Evolutionary conservation across 73 alveolate genomes (phyloP).

Genomic region (Symbiodinium pilosum): DNA sequence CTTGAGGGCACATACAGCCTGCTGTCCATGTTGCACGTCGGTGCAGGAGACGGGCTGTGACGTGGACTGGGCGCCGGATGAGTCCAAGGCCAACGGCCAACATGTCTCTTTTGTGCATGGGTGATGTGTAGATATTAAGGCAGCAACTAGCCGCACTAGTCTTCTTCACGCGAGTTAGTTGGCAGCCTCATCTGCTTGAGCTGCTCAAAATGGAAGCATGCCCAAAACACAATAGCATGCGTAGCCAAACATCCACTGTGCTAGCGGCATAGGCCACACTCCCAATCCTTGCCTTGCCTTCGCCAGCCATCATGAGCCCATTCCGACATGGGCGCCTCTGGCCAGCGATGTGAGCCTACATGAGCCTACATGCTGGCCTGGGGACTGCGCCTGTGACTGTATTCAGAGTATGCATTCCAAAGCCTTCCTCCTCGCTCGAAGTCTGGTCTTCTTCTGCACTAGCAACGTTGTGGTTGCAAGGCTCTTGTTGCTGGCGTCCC

Average conservation of each 20-base stretch:
- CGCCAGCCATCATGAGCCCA: slow-evolving; percentile 21
- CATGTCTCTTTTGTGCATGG: too few species aligned
- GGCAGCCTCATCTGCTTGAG: too few species aligned
- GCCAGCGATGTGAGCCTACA: not conserved
- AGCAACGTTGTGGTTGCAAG: not conserved
- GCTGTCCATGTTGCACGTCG: not conserved
- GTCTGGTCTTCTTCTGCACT: not conserved
- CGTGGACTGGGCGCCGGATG: slow-evolving; percentile 88
- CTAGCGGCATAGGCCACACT: too few species aligned
- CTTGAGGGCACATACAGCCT: not conserved
- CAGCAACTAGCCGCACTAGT: too few species aligned
- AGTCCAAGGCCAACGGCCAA: slow-evolving; percentile 81
- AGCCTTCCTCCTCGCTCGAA: not conserved
- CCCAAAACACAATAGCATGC: too few species aligned
- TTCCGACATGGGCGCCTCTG: not conserved
- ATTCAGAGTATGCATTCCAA: not conserved
- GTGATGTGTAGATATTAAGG: too few species aligned
- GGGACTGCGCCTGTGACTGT: not conserved
- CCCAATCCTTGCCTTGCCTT: too few species aligned
- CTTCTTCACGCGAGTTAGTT: too few species aligned
- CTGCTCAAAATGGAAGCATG: too few species aligned
- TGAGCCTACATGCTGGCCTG: not conserved
- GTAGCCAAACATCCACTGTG: too few species aligned
- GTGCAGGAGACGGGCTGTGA: slow-evolving; percentile 81
- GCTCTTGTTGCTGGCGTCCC: not conserved